Conservation (phyloP, 345 rosid species). For the Rhodamnia argentea region DNA sequence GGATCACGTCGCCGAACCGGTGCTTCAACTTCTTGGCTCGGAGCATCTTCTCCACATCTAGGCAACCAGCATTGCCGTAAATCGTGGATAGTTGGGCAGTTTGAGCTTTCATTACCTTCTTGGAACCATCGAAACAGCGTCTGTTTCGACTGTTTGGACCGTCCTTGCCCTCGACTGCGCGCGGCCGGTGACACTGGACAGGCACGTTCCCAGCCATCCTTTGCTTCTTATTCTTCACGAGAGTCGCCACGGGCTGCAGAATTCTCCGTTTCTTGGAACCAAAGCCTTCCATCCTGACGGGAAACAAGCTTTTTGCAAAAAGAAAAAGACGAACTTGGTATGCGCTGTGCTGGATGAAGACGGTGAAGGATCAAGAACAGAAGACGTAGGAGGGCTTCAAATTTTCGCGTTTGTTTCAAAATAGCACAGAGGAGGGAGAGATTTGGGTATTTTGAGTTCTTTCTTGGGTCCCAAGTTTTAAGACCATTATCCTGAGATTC, state of each 20-base stretch:
- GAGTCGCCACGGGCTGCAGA: not conserved
- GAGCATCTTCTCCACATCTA: not conserved
- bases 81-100: not conserved
- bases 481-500: not conserved
- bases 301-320: not conserved
- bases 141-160: not conserved
- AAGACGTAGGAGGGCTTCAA: not conserved
- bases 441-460: too few relatives aligned
- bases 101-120: not conserved
- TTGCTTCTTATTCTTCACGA: not conserved
- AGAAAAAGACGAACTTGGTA: not conserved
- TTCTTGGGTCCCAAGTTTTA: not conserved
- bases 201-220: not conserved
- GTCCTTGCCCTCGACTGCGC: not conserved
- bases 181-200: not conserved
- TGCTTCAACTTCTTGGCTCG: not conserved
- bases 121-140: not conserved
- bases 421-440: too few relatives aligned
- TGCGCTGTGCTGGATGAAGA: too few relatives aligned
- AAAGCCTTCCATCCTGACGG: not conserved
- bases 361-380: not conserved
- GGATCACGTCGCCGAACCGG: not conserved
- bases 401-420: not conserved
- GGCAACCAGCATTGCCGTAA: not conserved
- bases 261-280: not conserved